A percentile compares a stretch with the other conserved stretches of the same genome.
These are phyloP conservation scores for Debaryomyces singareniensis DNA, from an alignment of 1,139 yeast species.

Conservation along the genomic window DNA sequence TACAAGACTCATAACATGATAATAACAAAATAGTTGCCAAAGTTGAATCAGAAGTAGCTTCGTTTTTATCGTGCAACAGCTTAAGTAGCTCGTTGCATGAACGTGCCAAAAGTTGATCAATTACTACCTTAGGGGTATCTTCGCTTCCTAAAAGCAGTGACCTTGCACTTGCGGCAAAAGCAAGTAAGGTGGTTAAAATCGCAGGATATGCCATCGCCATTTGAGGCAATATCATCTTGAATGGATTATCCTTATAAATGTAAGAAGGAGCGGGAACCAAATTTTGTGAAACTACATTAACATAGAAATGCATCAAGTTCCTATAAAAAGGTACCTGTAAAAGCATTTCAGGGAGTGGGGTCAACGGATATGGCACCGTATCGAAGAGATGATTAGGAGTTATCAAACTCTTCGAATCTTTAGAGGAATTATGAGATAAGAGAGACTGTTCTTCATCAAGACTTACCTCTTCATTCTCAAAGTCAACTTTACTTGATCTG, in stretches of 20 bases:
- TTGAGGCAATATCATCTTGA: conserved; percentile 56
- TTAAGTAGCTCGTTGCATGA: conserved; percentile 52
- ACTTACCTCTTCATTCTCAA: no score
- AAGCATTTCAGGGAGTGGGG: conserved; percentile 54
- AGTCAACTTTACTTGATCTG: not conserved
- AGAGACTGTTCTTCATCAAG: not conserved
- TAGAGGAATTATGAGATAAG: not conserved
- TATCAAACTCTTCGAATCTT: not conserved
- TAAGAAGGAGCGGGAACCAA: conserved; percentile 66
- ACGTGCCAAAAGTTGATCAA: conserved; percentile 47
- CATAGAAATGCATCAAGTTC: conserved; percentile 57
- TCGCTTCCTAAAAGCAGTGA: conserved; percentile 24
- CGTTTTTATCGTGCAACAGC: conserved; percentile 44
- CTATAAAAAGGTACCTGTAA: conserved; percentile 54
- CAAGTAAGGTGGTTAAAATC: conserved; percentile 54
- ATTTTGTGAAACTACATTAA: conserved; percentile 53
- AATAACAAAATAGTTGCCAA: conserved; percentile 58
- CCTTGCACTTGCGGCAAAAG: conserved; percentile 58
- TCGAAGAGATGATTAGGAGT: conserved; percentile 7
- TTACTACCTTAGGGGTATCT: conserved; percentile 36
- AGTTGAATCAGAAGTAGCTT: conserved; percentile 60
- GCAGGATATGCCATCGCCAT: conserved; percentile 62
- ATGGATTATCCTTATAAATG: conserved; percentile 59
- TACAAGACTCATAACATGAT: conserved; percentile 57
- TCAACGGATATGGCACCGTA: conserved; percentile 42